Evolutionary conservation across 2,329 filamentous ascomycete species (phyloP), one percentile per base, ranked within the genome.

Genomic region (Botrytis galanthina): DNA sequence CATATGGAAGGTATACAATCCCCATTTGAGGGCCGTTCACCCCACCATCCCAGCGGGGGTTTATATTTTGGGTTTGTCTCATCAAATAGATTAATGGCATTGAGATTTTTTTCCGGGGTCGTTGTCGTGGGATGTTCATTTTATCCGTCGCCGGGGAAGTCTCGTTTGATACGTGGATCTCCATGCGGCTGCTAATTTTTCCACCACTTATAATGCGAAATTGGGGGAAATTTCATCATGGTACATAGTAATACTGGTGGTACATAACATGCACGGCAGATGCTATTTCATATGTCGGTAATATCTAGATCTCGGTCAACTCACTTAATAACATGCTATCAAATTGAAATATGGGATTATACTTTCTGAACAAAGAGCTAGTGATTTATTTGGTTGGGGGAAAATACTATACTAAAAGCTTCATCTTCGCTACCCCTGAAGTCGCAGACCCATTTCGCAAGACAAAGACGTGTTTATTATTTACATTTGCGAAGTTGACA

Each of bases 111-210:
- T 42, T 26, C 48, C 48, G 35, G 37, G 66, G 66, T 29, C n/a
- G 37, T 42, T 57, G 48, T 57, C n/a, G 48, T 35, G 35, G 48
- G n/a, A 68, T n/a, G 35, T 32, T 16, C 37, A 59, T 60, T 66
- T 66, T 68, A 59, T 72, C 48, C 61, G 48, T 67, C 32, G 9
- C 26, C 14, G n/a, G 29, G n/a, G 18, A 39, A 39, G 26, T 48
- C 42, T 32, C 26, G 16, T 73, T 48, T 69, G 54, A 72, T 72
- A 69, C 51, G 70, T 68, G 51, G 61, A 46, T 60, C n/a, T 59
- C 42, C 7, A 42, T 39, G 54, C 63, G 71, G 71, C 32, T 29
- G 32, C 32, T 44, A 61, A 61, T 61, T 73, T 72, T 73, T 69
- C 71, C 71, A 73, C 71, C 71, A 73, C 37, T 73, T 37, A 73